Conservation (phyloP, 495 filamentous ascomycete genomes). For the Rostrohypoxylon terebratum region DNA sequence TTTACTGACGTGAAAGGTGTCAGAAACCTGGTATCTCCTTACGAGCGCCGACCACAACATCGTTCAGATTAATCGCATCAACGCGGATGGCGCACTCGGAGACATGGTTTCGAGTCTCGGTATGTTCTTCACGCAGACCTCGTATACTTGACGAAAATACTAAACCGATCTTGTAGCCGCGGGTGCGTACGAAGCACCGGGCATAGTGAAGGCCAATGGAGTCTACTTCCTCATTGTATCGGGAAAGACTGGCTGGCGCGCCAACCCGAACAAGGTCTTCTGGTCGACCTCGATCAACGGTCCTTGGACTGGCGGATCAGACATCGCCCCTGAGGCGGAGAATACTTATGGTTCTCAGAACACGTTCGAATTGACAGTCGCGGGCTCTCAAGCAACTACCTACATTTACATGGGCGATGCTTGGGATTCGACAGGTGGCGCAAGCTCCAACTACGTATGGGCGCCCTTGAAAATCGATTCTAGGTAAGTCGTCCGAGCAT, state of each 20-base stretch:
- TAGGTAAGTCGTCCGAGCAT: conserved; percentile 35
- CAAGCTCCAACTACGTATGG: conserved; percentile 57
- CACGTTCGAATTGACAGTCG: conserved; percentile 57
- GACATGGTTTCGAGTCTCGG: conserved; percentile 47
- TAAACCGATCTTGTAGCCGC: conserved; percentile 31
- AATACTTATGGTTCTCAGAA: conserved; percentile 62
- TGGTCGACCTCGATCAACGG: conserved; percentile 52
- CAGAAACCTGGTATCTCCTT: conserved; percentile 58
- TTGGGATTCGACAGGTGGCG: conserved; percentile 58
- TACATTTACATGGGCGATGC: conserved; percentile 61
- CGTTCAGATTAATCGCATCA: conserved; percentile 60
- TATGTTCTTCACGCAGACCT: conserved; percentile 15
- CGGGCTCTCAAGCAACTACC: conserved; percentile 55
- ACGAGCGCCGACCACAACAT: conserved; percentile 62
- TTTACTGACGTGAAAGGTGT: conserved; percentile 16
- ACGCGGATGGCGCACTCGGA: conserved; percentile 54
- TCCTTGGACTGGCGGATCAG: conserved; percentile 54
- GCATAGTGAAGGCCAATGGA: conserved; percentile 55
- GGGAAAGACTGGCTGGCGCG: conserved; percentile 57
- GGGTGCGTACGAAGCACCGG: conserved; percentile 60
- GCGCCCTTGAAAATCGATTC: conserved; percentile 53
- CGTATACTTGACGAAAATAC: not conserved
- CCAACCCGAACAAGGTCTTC: conserved; percentile 61
- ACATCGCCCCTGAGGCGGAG: conserved; percentile 56
- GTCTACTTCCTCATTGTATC: conserved; percentile 60